phyloP scores from a whole-genome alignment of 495 filamentous ascomycete species.

The Tuber indicum region DNA sequence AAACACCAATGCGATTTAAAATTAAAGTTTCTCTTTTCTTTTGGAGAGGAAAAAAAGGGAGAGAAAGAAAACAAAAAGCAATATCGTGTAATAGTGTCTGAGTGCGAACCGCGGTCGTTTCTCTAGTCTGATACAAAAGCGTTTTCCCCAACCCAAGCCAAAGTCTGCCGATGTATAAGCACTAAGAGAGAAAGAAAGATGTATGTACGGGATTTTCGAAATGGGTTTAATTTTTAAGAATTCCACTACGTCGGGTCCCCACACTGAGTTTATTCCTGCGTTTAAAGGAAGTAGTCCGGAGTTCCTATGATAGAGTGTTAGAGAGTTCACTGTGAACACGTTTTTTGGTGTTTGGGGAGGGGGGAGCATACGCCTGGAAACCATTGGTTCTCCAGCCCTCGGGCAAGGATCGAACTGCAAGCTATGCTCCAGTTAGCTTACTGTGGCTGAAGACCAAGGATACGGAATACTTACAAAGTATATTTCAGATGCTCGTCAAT shows the following conservation, averaged over 20 bases:
- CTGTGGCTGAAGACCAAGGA: not conserved
- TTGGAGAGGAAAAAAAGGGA: not conserved
- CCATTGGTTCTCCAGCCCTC: slow-evolving; percentile 95
- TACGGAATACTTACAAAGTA: slow-evolving; percentile 77
- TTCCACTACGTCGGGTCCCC: slow-evolving; percentile 4
- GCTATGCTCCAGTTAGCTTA: slow-evolving; percentile 49
- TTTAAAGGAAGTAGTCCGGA: slow-evolving; percentile 95
- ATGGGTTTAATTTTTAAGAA: slow-evolving; percentile 1
- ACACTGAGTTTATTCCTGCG: not conserved
- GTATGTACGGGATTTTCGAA: slow-evolving; percentile 5
- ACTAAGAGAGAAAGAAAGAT: slow-evolving; percentile 5
- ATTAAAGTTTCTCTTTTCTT: not conserved
- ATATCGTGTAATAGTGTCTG: not conserved
- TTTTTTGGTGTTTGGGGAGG: slow-evolving; percentile 8
- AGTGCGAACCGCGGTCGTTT: not conserved
- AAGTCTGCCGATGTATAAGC: slow-evolving; percentile 2
- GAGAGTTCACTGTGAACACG: slow-evolving; percentile 1
- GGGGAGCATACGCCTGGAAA: slow-evolving; percentile 67
- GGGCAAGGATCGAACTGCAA: slow-evolving; percentile 99
- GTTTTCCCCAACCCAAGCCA: slow-evolving; percentile 2
- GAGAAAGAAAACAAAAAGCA: not conserved
- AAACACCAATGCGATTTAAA: not conserved
- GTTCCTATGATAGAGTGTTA: slow-evolving; percentile 53
- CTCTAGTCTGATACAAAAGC: slow-evolving; percentile 5
- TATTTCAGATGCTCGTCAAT: slow-evolving; percentile 99